Percentiles rank a stretch among this genome's conserved stretches.
Conservation (phyloP, 2,329 filamentous ascomycete genomes). For the Pseudogymnoascus verrucosus region DNA sequence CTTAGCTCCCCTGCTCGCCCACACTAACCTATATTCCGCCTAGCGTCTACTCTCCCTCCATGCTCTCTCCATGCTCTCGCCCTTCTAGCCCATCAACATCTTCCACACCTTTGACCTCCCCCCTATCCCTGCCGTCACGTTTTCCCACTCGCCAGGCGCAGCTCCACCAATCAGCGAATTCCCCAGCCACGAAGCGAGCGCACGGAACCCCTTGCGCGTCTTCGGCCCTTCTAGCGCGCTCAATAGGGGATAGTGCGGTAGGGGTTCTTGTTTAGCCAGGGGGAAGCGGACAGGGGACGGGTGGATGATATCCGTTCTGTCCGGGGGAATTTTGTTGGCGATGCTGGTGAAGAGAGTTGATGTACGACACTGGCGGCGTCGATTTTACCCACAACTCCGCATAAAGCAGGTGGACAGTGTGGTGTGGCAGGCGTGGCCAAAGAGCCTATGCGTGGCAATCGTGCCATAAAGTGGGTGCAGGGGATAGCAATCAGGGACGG, state of each 20-base stretch:
- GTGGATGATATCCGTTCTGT: background rate
- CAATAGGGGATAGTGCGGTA: background rate
- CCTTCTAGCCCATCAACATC: background rate
- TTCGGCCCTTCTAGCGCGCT: constrained; percentile 1
- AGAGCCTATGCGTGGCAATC: background rate
- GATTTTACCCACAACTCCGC: background rate
- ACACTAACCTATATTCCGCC: background rate
- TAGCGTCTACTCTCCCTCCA: background rate
- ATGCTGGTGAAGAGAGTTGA: background rate
- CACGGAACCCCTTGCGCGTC: constrained; percentile 4
- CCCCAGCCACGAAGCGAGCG: background rate
- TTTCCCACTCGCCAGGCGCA: background rate
- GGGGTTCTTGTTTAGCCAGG: background rate
- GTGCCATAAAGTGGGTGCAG: background rate
- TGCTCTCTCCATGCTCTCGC: constrained; percentile 2
- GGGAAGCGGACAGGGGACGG: background rate
- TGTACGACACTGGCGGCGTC: background rate
- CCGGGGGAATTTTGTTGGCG: background rate
- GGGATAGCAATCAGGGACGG: background rate
- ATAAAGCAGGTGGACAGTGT: background rate
- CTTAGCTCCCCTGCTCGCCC: background rate
- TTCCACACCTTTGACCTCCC: too few relatives aligned
- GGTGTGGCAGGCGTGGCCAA: background rate
- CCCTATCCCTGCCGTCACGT: background rate
- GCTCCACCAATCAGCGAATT: constrained; percentile 3